phyloP scores from a whole-genome alignment of 2,329 filamentous ascomycete genomes.

The Cyphellophora europaea region DNA sequence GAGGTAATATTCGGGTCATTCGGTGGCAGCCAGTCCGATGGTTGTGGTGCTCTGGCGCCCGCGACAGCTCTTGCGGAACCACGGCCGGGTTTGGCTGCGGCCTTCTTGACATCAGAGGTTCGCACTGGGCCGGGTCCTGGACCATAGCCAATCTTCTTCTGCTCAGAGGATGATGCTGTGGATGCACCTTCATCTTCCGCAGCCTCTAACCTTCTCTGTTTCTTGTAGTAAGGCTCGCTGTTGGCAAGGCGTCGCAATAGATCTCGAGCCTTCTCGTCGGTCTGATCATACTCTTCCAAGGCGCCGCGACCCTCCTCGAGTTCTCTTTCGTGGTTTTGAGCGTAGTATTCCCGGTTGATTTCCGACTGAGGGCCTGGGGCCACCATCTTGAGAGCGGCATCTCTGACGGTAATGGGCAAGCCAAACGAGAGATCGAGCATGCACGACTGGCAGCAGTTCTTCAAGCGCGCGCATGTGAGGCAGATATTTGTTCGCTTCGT shows the following conservation, averaged over 20 bases:
- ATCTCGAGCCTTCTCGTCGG: slow-evolving; percentile 91
- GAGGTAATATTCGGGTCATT: slow-evolving; percentile 80
- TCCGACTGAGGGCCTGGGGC: slow-evolving; percentile 84
- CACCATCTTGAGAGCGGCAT: slow-evolving; percentile 96
- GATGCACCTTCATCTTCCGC: slow-evolving; percentile 37
- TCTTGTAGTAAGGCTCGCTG: slow-evolving; percentile 92
- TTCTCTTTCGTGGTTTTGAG: slow-evolving; percentile 91
- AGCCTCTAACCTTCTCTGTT: slow-evolving; percentile 64
- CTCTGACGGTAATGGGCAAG: slow-evolving; percentile 84
- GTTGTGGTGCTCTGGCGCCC: slow-evolving; percentile 66
- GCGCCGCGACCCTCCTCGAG: slow-evolving; percentile 84
- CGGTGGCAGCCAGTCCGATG: slow-evolving; percentile 79
- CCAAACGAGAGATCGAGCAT: slow-evolving; percentile 98
- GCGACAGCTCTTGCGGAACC: slow-evolving; percentile 52
- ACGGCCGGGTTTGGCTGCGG: slow-evolving; percentile 29
- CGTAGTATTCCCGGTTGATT: slow-evolving; percentile 95
- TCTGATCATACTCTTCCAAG: slow-evolving; percentile 88
- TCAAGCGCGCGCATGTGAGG: slow-evolving; percentile 88
- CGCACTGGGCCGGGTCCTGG: slow-evolving; percentile 61
- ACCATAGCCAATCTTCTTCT: slow-evolving; percentile 43
- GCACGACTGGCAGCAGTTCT: slow-evolving; percentile 98
- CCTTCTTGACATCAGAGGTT: slow-evolving; percentile 50
- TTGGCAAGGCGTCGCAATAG: slow-evolving; percentile 74
- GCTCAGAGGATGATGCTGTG: slow-evolving; percentile 12
- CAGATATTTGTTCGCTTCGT: slow-evolving; percentile 94